These are phyloP conservation scores for Sporothrix brasiliensis DNA, from an alignment of 2,329 filamentous ascomycete species.

Conservation along the genomic window DNA sequence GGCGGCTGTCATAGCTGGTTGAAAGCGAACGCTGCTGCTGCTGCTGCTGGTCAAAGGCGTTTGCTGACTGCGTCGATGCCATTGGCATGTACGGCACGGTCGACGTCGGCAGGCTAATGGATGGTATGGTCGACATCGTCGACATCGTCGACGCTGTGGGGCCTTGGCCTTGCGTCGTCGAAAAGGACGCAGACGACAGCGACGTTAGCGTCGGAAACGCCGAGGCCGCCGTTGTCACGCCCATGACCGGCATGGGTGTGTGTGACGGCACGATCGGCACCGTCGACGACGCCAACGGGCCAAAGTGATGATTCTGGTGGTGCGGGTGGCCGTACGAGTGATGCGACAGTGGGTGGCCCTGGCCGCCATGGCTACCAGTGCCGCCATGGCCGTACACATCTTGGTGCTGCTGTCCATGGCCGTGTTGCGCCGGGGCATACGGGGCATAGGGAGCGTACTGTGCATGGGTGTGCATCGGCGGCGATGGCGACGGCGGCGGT, in stretches of 20 bases:
- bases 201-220: not conserved
- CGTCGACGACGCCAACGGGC: not conserved
- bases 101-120: not conserved
- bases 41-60: not conserved
- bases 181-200: constrained; percentile 7
- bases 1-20: not conserved
- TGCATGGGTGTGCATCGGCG: not conserved
- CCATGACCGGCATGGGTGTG: not conserved
- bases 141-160: too few species aligned
- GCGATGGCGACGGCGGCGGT: constrained; percentile 28
- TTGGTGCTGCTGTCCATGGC: not conserved
- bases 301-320: constrained; percentile 5
- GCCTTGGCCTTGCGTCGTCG: not conserved
- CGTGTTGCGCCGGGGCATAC: not conserved
- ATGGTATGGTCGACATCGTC: not conserved
- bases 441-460: too few species aligned
- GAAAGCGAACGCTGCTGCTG: not conserved
- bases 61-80: too few species aligned
- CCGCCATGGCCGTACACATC: not conserved
- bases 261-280: constrained; percentile 22
- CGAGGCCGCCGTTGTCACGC: not conserved
- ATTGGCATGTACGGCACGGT: not conserved
- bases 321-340: not conserved
- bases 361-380: not conserved
- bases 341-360: not conserved